phyloP scores from a whole-genome alignment of 441 rosid genomes.

The Omphalea diandra region DNA sequence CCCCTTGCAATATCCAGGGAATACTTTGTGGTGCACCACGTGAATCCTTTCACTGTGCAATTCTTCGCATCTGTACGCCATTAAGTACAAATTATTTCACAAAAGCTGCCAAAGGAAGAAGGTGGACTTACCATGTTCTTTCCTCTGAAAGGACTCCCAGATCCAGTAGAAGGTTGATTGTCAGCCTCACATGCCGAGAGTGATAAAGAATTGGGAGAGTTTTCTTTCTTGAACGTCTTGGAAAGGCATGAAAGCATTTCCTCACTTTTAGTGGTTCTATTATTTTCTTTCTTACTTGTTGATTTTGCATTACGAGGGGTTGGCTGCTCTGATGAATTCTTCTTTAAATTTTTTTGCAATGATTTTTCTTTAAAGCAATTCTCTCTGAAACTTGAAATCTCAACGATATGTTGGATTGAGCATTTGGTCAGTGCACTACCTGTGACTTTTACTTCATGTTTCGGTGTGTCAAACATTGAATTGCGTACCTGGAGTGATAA shows the following conservation, averaged over 20 bases:
- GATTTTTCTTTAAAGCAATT: conserved; percentile 19
- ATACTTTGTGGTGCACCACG: too few relatives aligned
- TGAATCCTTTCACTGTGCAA: too few relatives aligned
- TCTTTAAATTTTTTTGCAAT: conserved; percentile 9
- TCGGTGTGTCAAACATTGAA: conserved; percentile 20
- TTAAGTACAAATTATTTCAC: not conserved
- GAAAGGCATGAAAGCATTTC: conserved; percentile 8
- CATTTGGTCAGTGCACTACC: conserved; percentile 21
- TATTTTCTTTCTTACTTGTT: conserved; percentile 24
- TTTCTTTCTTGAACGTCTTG: conserved; percentile 22
- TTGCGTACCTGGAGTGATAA: not conserved
- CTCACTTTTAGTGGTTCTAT: conserved; percentile 17
- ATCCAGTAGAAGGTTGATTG: conserved; percentile 24
- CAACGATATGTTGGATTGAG: conserved; percentile 18
- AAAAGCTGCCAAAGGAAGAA: conserved; percentile 11
- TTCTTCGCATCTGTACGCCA: not conserved
- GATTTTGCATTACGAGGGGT: conserved; percentile 22
- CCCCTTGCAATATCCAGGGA: too few relatives aligned
- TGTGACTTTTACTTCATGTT: conserved; percentile 22
- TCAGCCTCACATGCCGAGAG: not conserved
- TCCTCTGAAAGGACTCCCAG: conserved; percentile 20
- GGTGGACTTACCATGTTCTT: conserved; percentile 35
- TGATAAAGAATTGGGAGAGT: conserved; percentile 5
- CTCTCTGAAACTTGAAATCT: conserved; percentile 20
- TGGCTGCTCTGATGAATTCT: conserved; percentile 27